Percentiles rank a stretch among this genome's conserved stretches.
Evolutionary conservation across 345 rosid species (phyloP).

Genomic region (Lepidium didymum): DNA sequence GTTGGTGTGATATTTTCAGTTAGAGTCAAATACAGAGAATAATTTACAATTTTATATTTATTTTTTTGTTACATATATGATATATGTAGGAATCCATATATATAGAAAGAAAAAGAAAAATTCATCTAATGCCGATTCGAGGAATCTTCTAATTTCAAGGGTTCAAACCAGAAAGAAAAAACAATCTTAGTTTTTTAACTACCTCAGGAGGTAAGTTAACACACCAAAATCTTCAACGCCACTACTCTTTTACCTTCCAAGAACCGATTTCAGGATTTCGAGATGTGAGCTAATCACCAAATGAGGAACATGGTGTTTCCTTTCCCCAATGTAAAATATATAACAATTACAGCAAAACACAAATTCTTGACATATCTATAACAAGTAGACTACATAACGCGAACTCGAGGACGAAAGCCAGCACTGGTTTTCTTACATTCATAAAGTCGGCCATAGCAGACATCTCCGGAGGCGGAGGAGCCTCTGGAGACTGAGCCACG

Average conservation of each 20-base stretch:
- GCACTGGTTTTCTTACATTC: not conserved
- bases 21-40: slow-evolving; percentile 22
- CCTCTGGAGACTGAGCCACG: not conserved
- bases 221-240: not conserved
- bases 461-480: not conserved
- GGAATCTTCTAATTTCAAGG: not conserved
- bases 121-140: not conserved
- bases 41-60: too few species aligned
- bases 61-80: not conserved
- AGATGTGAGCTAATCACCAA: slow-evolving; percentile 8
- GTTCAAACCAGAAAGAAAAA: not conserved
- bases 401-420: slow-evolving; percentile 7
- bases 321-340: slow-evolving; percentile 24
- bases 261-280: slow-evolving; percentile 17
- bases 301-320: slow-evolving; percentile 2
- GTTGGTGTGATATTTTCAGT: slow-evolving; percentile 23
- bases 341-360: too few species aligned
- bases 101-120: not conserved
- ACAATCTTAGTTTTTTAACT: not conserved
- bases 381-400: too few species aligned
- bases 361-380: too few species aligned
- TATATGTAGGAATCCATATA: not conserved
- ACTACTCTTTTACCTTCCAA: slow-evolving; percentile 17
- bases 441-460: not conserved
- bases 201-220: not conserved